These are phyloP conservation scores for Gastrolobium bilobum DNA, from an alignment of 306 rosid species.

Conservation along the genomic window DNA sequence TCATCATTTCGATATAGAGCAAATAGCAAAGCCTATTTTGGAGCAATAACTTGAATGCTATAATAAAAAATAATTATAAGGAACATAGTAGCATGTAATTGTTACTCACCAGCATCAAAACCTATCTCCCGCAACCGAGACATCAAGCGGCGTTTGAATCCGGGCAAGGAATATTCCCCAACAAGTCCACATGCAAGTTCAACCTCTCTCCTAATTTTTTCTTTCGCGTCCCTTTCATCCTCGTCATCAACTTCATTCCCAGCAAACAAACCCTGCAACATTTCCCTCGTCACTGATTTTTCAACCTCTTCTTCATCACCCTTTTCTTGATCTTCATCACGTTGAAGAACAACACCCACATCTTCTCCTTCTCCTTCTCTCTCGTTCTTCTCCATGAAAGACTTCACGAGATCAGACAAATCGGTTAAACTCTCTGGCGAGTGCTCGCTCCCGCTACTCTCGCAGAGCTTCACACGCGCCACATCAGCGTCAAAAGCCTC, in stretches of 20 bases:
- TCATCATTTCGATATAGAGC: not conserved
- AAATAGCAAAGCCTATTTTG: too few species aligned
- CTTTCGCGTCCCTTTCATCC: slow-evolving; percentile 47
- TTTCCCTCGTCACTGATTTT: slow-evolving; percentile 53
- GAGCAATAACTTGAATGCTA: too few species aligned
- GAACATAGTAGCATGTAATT: not conserved
- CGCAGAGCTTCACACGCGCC: slow-evolving; percentile 62
- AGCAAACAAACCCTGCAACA: slow-evolving; percentile 51
- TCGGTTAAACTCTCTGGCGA: slow-evolving; percentile 68
- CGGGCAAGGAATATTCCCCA: slow-evolving; percentile 50
- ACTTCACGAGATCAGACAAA: slow-evolving; percentile 77
- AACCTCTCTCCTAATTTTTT: slow-evolving; percentile 52
- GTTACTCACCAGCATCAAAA: slow-evolving; percentile 84
- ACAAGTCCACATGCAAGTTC: slow-evolving; percentile 50
- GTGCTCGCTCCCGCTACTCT: slow-evolving; percentile 93
- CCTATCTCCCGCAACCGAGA: slow-evolving; percentile 68
- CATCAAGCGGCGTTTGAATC: slow-evolving; percentile 75
- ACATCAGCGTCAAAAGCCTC: slow-evolving; percentile 73
- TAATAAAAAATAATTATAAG: not conserved
- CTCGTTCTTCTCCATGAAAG: slow-evolving; percentile 74
- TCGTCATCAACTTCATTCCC: slow-evolving; percentile 32
- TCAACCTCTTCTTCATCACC: slow-evolving; percentile 35
- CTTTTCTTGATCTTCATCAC: not conserved
- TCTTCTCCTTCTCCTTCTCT: not conserved
- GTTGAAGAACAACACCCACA: not conserved